Evolutionary conservation across 768 basidiomycete genomes (phyloP).

Genomic region (Tylopilus vinaceipallidus): DNA sequence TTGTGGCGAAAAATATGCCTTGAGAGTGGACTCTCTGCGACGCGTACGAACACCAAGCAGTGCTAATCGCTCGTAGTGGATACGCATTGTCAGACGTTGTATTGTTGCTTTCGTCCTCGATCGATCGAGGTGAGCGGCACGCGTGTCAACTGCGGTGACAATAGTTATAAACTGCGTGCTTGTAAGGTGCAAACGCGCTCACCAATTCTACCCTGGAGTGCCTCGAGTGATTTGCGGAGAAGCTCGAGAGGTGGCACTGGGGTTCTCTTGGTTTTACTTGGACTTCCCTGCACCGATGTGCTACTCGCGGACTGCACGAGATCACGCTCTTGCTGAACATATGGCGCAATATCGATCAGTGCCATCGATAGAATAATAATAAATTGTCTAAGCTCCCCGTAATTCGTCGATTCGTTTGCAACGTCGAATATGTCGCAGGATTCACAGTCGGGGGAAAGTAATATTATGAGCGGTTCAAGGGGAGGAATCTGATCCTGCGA

Average conservation of each 20-base stretch:
- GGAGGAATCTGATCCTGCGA: constrained; percentile 48
- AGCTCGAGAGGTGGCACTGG: constrained; percentile 45
- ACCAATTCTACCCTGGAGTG: constrained; percentile 63
- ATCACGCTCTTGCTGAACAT: constrained; percentile 47
- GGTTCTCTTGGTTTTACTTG: constrained; percentile 30
- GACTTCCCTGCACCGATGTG: constrained; percentile 19
- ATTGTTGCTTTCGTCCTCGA: constrained; percentile 69
- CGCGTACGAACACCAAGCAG: constrained; percentile 23
- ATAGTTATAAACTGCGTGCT: not conserved
- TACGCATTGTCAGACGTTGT: constrained; percentile 60
- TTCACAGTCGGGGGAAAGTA: constrained; percentile 47
- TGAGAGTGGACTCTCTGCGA: constrained; percentile 26
- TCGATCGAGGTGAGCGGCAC: constrained; percentile 73
- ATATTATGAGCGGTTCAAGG: constrained; percentile 46
- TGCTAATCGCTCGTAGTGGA: constrained; percentile 57
- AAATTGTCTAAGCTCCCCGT: constrained; percentile 54
- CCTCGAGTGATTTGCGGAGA: constrained; percentile 47
- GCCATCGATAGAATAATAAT: constrained; percentile 58
- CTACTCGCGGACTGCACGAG: constrained; percentile 9
- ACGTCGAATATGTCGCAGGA: constrained; percentile 50
- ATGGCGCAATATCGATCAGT: constrained; percentile 55
- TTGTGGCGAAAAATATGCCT: constrained; percentile 31
- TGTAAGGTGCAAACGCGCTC: constrained; percentile 21
- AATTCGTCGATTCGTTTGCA: constrained; percentile 54
- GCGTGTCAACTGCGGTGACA: constrained; percentile 55